Evolutionary conservation across 2,329 filamentous ascomycete genomes (phyloP).

Genomic region (Clarireedia homoeocarpa): DNA sequence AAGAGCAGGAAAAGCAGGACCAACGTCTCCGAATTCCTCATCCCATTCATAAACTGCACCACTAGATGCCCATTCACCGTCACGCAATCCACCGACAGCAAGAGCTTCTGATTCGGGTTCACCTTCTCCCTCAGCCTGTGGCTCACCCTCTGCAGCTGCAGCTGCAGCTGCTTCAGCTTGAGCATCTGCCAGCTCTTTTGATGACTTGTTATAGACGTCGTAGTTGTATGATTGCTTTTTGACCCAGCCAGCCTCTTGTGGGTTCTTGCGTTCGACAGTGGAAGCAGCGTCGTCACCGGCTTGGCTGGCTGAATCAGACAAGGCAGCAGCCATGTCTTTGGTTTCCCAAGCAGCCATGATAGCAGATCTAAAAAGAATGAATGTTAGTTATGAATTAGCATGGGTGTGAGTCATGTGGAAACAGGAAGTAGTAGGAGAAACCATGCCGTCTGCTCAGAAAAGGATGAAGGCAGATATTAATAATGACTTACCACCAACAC

Average conservation of each 20-base stretch:
- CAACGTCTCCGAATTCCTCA: constrained; percentile 80
- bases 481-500: neutral
- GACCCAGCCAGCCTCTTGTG: constrained; percentile 28
- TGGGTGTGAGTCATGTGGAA: neutral
- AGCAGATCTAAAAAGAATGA: neutral
- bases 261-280: constrained; percentile 13
- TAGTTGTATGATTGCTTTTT: constrained; percentile 26
- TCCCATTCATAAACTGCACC: constrained; percentile 66
- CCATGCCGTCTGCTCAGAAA: too few species aligned
- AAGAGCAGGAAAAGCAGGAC: constrained; percentile 59
- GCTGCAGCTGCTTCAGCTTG: constrained; percentile 7
- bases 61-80: constrained; percentile 24
- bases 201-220: constrained; percentile 23
- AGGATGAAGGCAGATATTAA: neutral
- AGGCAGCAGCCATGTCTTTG: constrained; percentile 28
- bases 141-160: neutral
- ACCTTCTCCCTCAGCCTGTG: neutral
- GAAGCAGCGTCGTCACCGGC: constrained; percentile 2
- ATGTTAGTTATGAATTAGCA: neutral
- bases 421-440: too few species aligned
- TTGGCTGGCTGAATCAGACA: constrained; percentile 18
- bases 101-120: neutral
- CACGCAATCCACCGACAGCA: constrained; percentile 18
- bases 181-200: constrained; percentile 21
- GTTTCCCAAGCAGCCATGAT: constrained; percentile 22